Base-by-base conservation (phyloP, 305 asterid genomes). In the Fraxinus xanthoxyloides region DNA sequence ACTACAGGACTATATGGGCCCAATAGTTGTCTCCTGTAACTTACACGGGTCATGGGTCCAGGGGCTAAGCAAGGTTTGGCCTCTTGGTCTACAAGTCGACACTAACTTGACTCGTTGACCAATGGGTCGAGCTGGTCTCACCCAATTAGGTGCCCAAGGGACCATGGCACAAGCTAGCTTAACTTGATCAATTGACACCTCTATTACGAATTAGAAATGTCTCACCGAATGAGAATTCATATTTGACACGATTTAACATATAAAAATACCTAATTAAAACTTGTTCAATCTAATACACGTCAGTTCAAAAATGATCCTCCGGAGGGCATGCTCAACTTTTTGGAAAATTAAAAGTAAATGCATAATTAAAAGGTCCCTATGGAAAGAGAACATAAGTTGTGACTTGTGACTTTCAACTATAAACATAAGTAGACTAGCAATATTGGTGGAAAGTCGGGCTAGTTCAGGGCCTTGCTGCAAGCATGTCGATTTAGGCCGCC, bases 41-140 rank as follows among this genome's bases (percentile, higher is more conserved):
- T 1, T 43, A 12, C n/a, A 43, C 0, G 61, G 8, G 23, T 4
- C 8, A 36, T 15, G 2, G 7, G 7, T 3, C n/a, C 61, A 17
- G 1, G 23, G 23, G 2, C 23, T 5, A 4, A 17, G 24, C 24
- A 51, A 6, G 63, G 24, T 5, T 81, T 35, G 54, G 1, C 59
- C 23, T 79, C 70, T 79, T 48, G 77, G 69, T 59, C 30, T 2
- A 9, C 78, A 3, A 23, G 23, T 15, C 0, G 84, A 32, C 0
- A 79, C 83, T 19, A 2, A 8, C 69, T 59, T 3, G 30, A 59
- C 79, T 84, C 87, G 30, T 77, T 88, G 46, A 89, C 24, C 1
- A 56, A 87, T 83, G 19, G 91, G 90, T 74, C 91, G 2, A 54
- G 26, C 21, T 6, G 65, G 26, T 51, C 61, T 51, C 21, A 43